Evolutionary conservation across 2,329 filamentous ascomycete species (phyloP), one percentile per base, ranked within the genome.

Genomic region (Orbilia quercus): DNA sequence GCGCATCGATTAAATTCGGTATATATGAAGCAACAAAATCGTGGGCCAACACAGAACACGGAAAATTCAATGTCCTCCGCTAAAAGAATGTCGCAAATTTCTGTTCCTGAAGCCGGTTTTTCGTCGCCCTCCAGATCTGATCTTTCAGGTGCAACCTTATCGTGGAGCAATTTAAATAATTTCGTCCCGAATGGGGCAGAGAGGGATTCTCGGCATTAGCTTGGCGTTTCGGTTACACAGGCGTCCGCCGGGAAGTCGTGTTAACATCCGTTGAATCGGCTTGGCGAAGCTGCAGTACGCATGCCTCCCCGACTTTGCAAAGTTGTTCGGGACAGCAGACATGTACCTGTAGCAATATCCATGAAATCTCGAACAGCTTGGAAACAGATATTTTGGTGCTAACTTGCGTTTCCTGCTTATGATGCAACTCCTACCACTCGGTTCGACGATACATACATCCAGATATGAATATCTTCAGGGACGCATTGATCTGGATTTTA

Each of bases 161-260:
- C 9, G 5, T 14, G 11, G 36, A 40, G 36, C 4, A 40, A 40
- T 40, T 16, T 12, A 16, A 14, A 40, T 12, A 14, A 40, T 40
- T 16, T 16, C 36, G n/a, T 34, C 9, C 9, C 3, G 36, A 40
- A 12, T 12, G 36, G 36, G 36, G 36, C 6, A 40, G 23, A 11
- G 2, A 45, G 23, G 38, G 36, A n/a, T 58, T 20, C 53, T 59
- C 47, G 64, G 64, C 47, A 36, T 48, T 63, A 57, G 58, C 58
- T 71, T 71, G 66, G 66, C 66, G 58, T 64, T 63, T 71, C 58
- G 66, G 58, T 34, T 63, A 53, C 50, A 28, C 38, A 34, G 28
- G 42, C 1, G 9, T 18, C 22, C 18, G 28, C 28, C 65, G 57
- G 57, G 57, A 69, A 48, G 54, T 69, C 55, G 47, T 54, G 7